Percentiles rank a stretch among this genome's conserved stretches.
phyloP scores from a whole-genome alignment of 2,329 filamentous ascomycete species.

The Verticillium dahliae region DNA sequence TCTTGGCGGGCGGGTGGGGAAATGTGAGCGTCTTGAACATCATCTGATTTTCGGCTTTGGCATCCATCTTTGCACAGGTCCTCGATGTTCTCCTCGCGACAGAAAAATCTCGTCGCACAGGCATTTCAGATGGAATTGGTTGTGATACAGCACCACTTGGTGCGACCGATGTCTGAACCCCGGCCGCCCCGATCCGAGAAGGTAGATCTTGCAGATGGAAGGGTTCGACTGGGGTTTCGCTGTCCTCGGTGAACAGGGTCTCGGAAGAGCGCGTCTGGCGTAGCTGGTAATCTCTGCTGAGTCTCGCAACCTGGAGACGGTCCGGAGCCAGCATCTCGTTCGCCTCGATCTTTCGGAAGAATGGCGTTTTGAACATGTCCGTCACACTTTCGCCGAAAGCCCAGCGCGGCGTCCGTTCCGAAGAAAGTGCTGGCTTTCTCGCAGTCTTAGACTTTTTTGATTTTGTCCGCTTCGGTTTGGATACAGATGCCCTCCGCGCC shows the following conservation, averaged over 20 bases:
- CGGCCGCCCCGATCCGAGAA: slow-evolving; percentile 32
- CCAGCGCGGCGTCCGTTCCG: slow-evolving; percentile 38
- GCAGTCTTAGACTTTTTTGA: slow-evolving; percentile 34
- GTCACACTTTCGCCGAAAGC: slow-evolving; percentile 49
- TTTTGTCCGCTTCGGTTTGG: slow-evolving; percentile 32
- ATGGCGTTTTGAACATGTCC: slow-evolving; percentile 47
- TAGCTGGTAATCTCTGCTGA: slow-evolving; percentile 24
- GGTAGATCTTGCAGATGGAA: slow-evolving; percentile 43
- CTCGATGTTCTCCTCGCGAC: slow-evolving; percentile 9
- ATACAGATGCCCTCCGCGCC: slow-evolving; percentile 20
- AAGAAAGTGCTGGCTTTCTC: slow-evolving; percentile 1
- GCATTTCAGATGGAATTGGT: slow-evolving; percentile 13
- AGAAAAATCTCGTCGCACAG: slow-evolving; percentile 17
- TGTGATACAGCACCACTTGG: slow-evolving; percentile 20
- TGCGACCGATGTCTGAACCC: slow-evolving; percentile 20
- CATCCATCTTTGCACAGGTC: neutral
- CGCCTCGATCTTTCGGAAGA: slow-evolving; percentile 49
- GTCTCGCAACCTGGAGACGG: slow-evolving; percentile 17
- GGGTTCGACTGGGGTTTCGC: slow-evolving; percentile 37
- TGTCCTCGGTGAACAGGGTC: slow-evolving; percentile 22
- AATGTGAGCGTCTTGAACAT: slow-evolving; percentile 4
- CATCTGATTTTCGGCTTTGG: neutral
- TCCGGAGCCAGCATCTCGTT: slow-evolving; percentile 53
- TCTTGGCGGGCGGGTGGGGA: slow-evolving; percentile 25
- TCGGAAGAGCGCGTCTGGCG: slow-evolving; percentile 19